phyloP scores from a whole-genome alignment of 192 early-diverging fungal species.

The Radiomyces spectabilis region DNA sequence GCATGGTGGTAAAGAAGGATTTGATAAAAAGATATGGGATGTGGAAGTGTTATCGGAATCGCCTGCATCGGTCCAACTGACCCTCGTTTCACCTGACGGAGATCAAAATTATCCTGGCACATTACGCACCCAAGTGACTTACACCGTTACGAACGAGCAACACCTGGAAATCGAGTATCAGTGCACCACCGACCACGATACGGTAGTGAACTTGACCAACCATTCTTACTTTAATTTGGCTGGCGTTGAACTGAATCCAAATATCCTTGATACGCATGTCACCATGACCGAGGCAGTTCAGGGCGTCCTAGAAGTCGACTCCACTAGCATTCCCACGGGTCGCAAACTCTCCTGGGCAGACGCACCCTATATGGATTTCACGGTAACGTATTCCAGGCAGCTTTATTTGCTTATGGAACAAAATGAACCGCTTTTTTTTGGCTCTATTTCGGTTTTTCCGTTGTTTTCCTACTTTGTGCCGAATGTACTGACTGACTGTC shows the following conservation, averaged over 20 bases:
- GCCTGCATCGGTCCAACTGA: slow-evolving; percentile 49
- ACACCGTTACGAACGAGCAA: slow-evolving; percentile 35
- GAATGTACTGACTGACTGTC: no score
- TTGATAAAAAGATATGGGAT: neutral
- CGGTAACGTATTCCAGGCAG: slow-evolving; percentile 44
- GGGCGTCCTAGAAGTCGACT: slow-evolving; percentile 46
- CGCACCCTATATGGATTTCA: slow-evolving; percentile 47
- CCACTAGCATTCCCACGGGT: slow-evolving; percentile 67
- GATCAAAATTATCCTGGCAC: slow-evolving; percentile 79
- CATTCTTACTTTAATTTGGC: slow-evolving; percentile 81
- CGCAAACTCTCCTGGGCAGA: slow-evolving; percentile 31
- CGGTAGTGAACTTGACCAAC: slow-evolving; percentile 62
- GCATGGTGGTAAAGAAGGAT: neutral
- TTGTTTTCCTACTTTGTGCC: no score
- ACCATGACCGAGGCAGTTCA: slow-evolving; percentile 35
- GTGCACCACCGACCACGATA: slow-evolving; percentile 39
- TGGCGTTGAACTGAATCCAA: slow-evolving; percentile 51
- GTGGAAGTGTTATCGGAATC: slow-evolving; percentile 29
- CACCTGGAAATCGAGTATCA: neutral
- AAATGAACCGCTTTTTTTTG: no score
- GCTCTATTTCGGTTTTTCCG: no score
- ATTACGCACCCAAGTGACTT: slow-evolving; percentile 49
- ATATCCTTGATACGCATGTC: slow-evolving; percentile 54
- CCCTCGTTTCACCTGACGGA: slow-evolving; percentile 53
- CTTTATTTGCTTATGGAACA: no score